Evolutionary conservation across 192 early-diverging fungal species (phyloP).

Genomic region (Podila horticola): DNA sequence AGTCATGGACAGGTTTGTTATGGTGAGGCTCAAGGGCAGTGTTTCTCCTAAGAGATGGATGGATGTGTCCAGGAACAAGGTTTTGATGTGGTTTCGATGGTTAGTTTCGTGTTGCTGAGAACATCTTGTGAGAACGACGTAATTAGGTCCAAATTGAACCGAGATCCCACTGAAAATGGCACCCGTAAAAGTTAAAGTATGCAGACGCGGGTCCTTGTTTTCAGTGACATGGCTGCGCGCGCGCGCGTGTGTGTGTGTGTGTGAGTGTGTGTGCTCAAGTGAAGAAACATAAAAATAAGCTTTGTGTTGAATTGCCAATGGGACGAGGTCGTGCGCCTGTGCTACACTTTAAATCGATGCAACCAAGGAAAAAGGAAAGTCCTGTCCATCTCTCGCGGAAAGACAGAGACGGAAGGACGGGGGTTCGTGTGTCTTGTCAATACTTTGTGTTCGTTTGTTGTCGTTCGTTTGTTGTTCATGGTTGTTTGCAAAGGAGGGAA

Average conservation of each 20-base stretch:
- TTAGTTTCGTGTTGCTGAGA: neutral
- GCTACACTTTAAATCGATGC: neutral
- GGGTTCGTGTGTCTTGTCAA: neutral
- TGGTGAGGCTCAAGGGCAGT: slow-evolving; percentile 22
- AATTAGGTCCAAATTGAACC: too few species aligned
- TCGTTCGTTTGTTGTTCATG: too few species aligned
- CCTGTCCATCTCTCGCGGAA: neutral
- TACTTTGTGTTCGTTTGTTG: too few species aligned
- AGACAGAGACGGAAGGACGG: neutral
- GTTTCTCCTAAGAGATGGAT: slow-evolving; percentile 13
- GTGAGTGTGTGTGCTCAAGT: too few species aligned
- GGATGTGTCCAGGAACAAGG: neutral
- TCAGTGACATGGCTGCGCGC: too few species aligned
- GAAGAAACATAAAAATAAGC: too few species aligned
- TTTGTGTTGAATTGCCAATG: neutral
- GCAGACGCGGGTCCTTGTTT: too few species aligned
- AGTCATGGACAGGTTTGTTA: slow-evolving; percentile 34
- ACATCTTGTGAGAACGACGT: too few species aligned
- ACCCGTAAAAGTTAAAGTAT: too few species aligned
- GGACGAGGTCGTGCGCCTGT: neutral
- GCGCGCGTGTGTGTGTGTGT: too few species aligned
- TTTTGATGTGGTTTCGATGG: neutral
- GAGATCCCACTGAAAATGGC: too few species aligned
- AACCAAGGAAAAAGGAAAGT: slow-evolving; percentile 4
- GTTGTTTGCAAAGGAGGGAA: too few species aligned